These are phyloP conservation scores for Podospora fimiseda DNA, from an alignment of 495 filamentous ascomycete genomes.

Conservation along the genomic window DNA sequence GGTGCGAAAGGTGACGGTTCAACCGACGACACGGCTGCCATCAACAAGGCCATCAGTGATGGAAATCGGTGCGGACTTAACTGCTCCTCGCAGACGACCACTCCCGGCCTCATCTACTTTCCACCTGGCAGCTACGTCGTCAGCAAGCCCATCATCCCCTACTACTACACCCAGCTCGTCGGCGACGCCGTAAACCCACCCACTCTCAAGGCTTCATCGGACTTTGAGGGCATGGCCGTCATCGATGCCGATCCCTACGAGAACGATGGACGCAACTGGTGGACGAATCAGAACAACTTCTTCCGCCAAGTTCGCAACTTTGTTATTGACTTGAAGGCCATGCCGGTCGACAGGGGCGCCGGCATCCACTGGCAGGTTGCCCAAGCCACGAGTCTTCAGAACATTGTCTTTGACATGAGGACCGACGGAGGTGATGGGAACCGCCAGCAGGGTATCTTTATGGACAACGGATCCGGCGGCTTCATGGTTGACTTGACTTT, in stretches of 20 bases:
- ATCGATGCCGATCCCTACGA: constrained; percentile 87
- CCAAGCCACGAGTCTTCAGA: constrained; percentile 87
- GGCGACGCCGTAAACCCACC: constrained; percentile 66
- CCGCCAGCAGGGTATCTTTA: constrained; percentile 85
- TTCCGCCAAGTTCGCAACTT: constrained; percentile 95
- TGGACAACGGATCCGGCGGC: constrained; percentile 91
- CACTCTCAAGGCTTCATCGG: constrained; percentile 65
- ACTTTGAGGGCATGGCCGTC: constrained; percentile 78
- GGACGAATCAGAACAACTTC: constrained; percentile 97
- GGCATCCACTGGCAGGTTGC: constrained; percentile 98
- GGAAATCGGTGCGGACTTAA: constrained; percentile 69
- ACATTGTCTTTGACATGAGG: constrained; percentile 85
- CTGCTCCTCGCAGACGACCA: constrained; percentile 76
- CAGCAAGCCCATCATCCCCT: constrained; percentile 59
- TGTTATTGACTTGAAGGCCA: constrained; percentile 72
- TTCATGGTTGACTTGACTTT: constrained; percentile 84
- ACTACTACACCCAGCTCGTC: constrained; percentile 76
- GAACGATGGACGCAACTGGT: constrained; percentile 51
- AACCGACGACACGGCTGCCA: constrained; percentile 83
- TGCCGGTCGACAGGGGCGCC: constrained; percentile 57
- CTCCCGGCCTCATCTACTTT: constrained; percentile 74
- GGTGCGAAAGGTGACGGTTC: constrained; percentile 56
- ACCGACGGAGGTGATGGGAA: constrained; percentile 61
- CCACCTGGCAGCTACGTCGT: constrained; percentile 72
- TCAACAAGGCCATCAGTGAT: constrained; percentile 74